A percentile compares a stretch with the other conserved stretches of the same genome.
Evolutionary conservation across 2,329 filamentous ascomycete species (phyloP).

Genomic region (Talaromyces sp.): DNA sequence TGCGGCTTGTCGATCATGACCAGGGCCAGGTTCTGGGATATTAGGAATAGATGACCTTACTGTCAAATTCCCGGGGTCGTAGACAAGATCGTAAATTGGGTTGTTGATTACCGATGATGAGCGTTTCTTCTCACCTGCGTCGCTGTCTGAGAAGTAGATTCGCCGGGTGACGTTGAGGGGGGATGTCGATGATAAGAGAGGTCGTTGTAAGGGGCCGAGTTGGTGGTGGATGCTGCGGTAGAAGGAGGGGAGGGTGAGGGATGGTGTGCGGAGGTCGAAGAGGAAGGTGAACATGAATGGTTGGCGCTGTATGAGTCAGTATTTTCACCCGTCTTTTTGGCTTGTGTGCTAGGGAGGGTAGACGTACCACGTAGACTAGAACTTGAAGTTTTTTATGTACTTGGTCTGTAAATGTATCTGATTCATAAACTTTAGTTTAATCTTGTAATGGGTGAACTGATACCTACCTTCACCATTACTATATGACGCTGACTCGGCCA

Average conservation of each 20-base stretch:
- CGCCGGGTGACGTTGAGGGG: conserved; percentile 42
- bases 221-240: conserved; percentile 52
- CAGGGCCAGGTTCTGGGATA: conserved; percentile 56
- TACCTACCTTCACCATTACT: conserved; percentile 16
- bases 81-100: conserved; percentile 61
- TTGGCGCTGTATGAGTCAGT: conserved; percentile 34
- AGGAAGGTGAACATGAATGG: conserved; percentile 55
- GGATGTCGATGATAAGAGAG: conserved; percentile 48
- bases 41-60: conserved; percentile 63
- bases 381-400: conserved; percentile 34
- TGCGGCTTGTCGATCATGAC: neutral
- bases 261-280: conserved; percentile 45
- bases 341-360: too few relatives aligned
- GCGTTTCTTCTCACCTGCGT: conserved; percentile 34
- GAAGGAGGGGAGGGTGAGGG: conserved; percentile 43
- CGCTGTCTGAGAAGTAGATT: conserved; percentile 34
- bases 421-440: neutral
- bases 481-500: conserved; percentile 22
- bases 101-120: conserved; percentile 34
- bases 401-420: conserved; percentile 8
- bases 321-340: neutral
- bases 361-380: conserved; percentile 45
- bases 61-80: conserved; percentile 58
- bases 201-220: conserved; percentile 49
- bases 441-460: neutral